Base-by-base conservation (phyloP, 2,329 filamentous ascomycete species). In the Madurella mycetomatis region DNA sequence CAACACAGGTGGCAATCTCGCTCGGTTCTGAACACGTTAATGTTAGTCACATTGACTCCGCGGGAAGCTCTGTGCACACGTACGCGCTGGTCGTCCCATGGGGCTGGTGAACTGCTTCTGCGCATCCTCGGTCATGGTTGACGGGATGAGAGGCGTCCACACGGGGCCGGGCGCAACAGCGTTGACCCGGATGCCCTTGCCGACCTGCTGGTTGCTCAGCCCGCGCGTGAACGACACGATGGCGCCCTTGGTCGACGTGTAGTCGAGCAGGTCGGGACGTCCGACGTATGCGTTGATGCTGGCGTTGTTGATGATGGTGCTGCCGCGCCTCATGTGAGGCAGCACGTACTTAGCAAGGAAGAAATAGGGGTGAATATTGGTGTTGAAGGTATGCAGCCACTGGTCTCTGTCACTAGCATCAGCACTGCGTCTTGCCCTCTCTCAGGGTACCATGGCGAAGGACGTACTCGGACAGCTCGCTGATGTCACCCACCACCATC, bases 241-340 rank as follows among this genome's bases (percentile, higher is more conserved):
- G 51, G 87, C 88, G 37, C 88, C 88, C 68, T 89, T 90, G 25
- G 86, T 90, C 1, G 85, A 84, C 0, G 88, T 91, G 73, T 94
- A 92, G 70, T 94, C 88, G 47, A 94, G 80, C 1, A 92, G 78
- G 64, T 92, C 88, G 0, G 86, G 85, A 1, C 88, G 86, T 40
- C 89, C 89, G 54, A 91, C 81, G 72, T 92, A 94, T 25, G 85
- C 87, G 68, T 92, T 92, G 67, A 94, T 85, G 32, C 87, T 91
- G 43, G 88, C 85, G 67, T 90, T 91, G 75, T 92, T 94, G 78
- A 95, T 90, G 68, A 95, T 90, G 25, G 83, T 84, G 53, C 83
- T 79, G 37, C 90, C 89, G n/a, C 70, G 69, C 65, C 82, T 81
- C 83, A 94, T 87, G 70, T 92, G 86, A 0, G 83, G 84, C 11